A percentile compares a stretch with the other conserved stretches of the same genome.
These are phyloP conservation scores for Centaurea solstitialis DNA, from an alignment of 129 eudicot genomes.

Conservation along the genomic window DNA sequence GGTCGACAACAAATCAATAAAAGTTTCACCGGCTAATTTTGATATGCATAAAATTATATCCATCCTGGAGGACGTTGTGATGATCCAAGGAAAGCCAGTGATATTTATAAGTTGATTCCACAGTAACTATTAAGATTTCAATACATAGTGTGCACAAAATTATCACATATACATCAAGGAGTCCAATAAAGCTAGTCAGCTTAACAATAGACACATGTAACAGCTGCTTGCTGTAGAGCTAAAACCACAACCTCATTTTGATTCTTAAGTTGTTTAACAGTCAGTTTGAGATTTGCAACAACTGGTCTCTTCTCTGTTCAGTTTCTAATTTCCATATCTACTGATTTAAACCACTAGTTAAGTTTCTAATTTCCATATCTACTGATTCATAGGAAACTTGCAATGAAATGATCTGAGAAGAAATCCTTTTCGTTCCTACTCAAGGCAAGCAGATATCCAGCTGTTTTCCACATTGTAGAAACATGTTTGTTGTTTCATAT, in stretches of 20 bases:
- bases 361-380: neutral
- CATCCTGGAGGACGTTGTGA: too few relatives aligned
- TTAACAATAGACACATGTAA: neutral
- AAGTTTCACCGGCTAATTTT: too few relatives aligned
- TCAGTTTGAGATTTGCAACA: neutral
- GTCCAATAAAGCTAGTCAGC: neutral
- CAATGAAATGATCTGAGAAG: neutral
- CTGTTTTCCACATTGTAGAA: neutral
- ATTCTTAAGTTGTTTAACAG: neutral
- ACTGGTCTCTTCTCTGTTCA: neutral
- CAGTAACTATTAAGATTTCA: too few relatives aligned
- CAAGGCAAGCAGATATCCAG: neutral
- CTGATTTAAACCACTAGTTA: neutral
- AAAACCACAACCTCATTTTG: neutral
- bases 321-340: neutral
- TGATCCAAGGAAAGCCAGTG: too few relatives aligned
- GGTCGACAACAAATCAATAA: too few relatives aligned
- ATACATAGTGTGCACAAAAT: too few relatives aligned
- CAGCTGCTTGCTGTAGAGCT: neutral
- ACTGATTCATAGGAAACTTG: neutral
- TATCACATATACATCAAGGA: neutral
- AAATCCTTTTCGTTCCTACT: neutral
- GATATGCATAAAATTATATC: too few relatives aligned
- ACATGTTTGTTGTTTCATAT: neutral
- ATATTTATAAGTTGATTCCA: too few relatives aligned